Percentiles rank a stretch among this genome's conserved stretches.
Conservation (phyloP, 179 eudicot genomes). For the Vitellaria paradoxa region DNA sequence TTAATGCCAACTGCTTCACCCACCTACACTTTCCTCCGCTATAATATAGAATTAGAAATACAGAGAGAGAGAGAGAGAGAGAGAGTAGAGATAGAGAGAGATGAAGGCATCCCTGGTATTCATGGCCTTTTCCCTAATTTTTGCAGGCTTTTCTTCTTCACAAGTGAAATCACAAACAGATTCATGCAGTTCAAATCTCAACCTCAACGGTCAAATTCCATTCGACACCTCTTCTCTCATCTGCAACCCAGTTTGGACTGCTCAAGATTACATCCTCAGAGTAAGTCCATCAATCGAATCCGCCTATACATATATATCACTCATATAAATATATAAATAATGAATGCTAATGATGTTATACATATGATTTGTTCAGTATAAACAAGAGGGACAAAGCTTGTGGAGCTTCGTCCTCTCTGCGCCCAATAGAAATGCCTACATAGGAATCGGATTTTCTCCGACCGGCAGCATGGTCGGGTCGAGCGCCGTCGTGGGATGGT, state of each 20-base stretch:
- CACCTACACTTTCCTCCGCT: not conserved
- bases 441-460: slow-evolving; percentile 73
- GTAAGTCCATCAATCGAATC: slow-evolving; percentile 42
- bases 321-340: not conserved
- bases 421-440: slow-evolving; percentile 39
- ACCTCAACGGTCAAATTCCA: slow-evolving; percentile 28
- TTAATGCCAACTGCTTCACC: not conserved
- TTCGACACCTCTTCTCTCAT: slow-evolving; percentile 55
- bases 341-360: not conserved
- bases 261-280: slow-evolving; percentile 53
- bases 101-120: slow-evolving; percentile 29
- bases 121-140: slow-evolving; percentile 30
- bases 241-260: slow-evolving; percentile 62
- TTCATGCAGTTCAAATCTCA: slow-evolving; percentile 45
- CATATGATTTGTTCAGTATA: slow-evolving; percentile 37
- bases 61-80: slow-evolving; percentile 15
- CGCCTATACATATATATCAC: not conserved
- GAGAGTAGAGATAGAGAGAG: slow-evolving; percentile 25
- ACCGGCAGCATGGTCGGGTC: slow-evolving; percentile 67
- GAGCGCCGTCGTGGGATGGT: slow-evolving; percentile 87
- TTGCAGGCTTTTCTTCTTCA: slow-evolving; percentile 2
- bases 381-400: slow-evolving; percentile 31
- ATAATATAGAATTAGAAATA: not conserved
- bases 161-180: slow-evolving; percentile 53
- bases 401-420: slow-evolving; percentile 88